Percentiles rank a stretch among this genome's conserved stretches.
Conservation (phyloP, 805 yeast genomes). For the Ogataea minuta region DNA sequence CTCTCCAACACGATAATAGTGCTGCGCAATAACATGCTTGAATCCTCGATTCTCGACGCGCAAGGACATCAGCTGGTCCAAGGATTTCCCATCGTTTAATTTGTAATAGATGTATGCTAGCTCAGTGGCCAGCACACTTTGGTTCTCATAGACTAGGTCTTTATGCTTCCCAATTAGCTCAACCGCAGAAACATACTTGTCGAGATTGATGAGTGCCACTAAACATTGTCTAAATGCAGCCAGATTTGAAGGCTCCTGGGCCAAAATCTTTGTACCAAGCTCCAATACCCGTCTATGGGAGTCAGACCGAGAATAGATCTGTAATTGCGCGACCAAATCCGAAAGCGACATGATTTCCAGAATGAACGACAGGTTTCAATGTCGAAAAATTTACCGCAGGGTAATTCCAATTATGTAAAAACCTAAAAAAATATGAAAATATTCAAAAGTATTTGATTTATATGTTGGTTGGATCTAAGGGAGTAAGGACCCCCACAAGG, state of each 20-base stretch:
- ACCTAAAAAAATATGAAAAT: constrained; percentile 2
- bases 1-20: constrained; percentile 47
- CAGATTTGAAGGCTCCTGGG: constrained; percentile 28
- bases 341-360: constrained; percentile 23
- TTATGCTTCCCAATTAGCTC: constrained; percentile 37
- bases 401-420: constrained; percentile 5
- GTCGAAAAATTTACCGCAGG: constrained; percentile 11
- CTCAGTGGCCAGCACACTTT: constrained; percentile 44
- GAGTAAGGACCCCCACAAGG: not conserved
- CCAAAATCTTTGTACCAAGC: constrained; percentile 30
- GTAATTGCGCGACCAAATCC: constrained; percentile 35
- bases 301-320: constrained; percentile 36
- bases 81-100: constrained; percentile 33
- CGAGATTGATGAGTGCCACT: constrained; percentile 59
- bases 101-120: constrained; percentile 61
- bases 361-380: constrained; percentile 4
- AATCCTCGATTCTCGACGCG: constrained; percentile 36
- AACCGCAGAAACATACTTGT: constrained; percentile 50
- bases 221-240: constrained; percentile 42
- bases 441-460: not conserved
- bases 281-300: constrained; percentile 35
- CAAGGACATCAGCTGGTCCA: constrained; percentile 20
- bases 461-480: not conserved
- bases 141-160: constrained; percentile 13
- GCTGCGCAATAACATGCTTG: constrained; percentile 52